Conservation (phyloP, 805 yeast genomes). For the Torulaspora franciscae region DNA sequence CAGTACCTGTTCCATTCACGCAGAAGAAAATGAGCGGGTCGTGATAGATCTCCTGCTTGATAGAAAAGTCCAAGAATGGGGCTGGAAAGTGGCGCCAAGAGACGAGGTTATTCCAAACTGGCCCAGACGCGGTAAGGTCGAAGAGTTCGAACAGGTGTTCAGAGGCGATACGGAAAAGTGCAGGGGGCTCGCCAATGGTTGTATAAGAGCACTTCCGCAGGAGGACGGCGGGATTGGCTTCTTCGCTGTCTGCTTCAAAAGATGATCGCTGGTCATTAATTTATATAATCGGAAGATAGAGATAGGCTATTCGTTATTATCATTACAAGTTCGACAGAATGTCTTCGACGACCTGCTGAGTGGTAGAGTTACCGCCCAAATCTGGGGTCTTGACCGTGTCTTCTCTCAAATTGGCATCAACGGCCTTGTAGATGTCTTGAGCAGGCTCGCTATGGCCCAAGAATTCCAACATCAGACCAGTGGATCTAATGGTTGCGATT, state of each 20-base stretch:
- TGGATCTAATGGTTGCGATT: conserved; percentile 94
- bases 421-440: conserved; percentile 87
- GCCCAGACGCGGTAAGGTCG: conserved; percentile 76
- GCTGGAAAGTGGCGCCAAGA: conserved; percentile 68
- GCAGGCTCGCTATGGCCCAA: conserved; percentile 89
- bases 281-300: neutral
- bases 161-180: conserved; percentile 41
- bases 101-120: conserved; percentile 71
- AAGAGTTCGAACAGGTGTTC: conserved; percentile 56
- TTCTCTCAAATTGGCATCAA: conserved; percentile 84
- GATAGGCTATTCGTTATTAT: neutral
- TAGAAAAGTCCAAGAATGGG: conserved; percentile 52
- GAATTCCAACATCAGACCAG: conserved; percentile 96
- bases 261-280: conserved; percentile 26
- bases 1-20: conserved; percentile 93
- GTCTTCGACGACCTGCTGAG: conserved; percentile 84
- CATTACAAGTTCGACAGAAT: conserved; percentile 43
- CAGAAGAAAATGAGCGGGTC: conserved; percentile 90
- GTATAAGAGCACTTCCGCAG: conserved; percentile 79
- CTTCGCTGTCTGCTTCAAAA: conserved; percentile 88
- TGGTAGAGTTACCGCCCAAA: conserved; percentile 83
- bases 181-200: conserved; percentile 67
- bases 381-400: conserved; percentile 82
- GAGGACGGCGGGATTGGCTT: conserved; percentile 99
- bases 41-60: conserved; percentile 74